Evolutionary conservation across 768 basidiomycete genomes (phyloP), one percentile per base, ranked within the genome.

Genomic region (Lentinula detonsa): DNA sequence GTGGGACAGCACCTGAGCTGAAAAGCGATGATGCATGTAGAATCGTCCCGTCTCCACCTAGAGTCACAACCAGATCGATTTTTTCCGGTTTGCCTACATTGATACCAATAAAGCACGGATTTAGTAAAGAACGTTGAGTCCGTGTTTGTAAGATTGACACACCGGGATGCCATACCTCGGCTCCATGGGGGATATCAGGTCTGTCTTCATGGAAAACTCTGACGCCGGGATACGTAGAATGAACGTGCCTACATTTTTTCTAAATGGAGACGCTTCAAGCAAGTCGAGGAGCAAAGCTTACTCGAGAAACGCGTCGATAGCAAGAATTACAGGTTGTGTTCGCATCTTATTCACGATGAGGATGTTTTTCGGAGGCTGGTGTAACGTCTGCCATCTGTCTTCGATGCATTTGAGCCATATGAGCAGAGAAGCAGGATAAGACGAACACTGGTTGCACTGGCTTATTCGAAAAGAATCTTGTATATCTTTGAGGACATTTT

Each of bases 1-100:
- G 95, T 4, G 95, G 95, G 7, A 97, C 94, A 21, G 91, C 90
- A n/a, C 90, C 93, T 3, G 85, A 78, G 65, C 87, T 90, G 72
- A 98, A 98, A 8, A 98, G 75, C 6, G 93, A 93, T 1, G 95
- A 95, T 0, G 93, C 92, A 69, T 95, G 94, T 1, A 98, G 80
- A 53, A 97, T 95, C 5, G 95, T 97, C 8, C 95, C 95, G 69
- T 98, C 95, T 37, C 95, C 95, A 49, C 95, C 95, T 1, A 98
- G 75, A 0, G 95, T 96, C 31, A 97, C 85, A 18, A 97, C 88
- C 8, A 98, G 77, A 70, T 94, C 91, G 61, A 96, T 90, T 59
- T 81, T 81, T 64, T 85, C 77, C 3, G 86, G 76, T 53, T 75
- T 74, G 48, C 76, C 78, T 50, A 81, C 81, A 77, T 66, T 57